phyloP scores from a whole-genome alignment of 768 basidiomycete species.

The Podaxis rugospora region DNA sequence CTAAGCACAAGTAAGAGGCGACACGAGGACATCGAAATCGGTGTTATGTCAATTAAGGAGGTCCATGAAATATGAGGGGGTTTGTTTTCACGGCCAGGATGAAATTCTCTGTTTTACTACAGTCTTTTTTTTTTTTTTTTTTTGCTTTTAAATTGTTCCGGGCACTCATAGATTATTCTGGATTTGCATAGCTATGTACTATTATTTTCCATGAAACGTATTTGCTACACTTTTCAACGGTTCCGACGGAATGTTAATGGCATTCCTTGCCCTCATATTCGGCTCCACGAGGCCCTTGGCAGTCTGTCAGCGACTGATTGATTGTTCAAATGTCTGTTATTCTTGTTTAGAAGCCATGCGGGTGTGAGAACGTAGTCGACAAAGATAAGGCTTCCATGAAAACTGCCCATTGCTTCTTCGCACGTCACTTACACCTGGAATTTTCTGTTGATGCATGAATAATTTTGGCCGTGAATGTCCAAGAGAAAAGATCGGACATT shows the following conservation, averaged over 20 bases:
- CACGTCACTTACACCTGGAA: not conserved
- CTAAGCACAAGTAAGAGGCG: not conserved
- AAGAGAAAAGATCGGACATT: too few species aligned
- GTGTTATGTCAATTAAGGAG: not conserved
- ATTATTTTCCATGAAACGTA: too few species aligned
- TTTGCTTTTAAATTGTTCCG: too few species aligned
- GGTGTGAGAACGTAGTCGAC: not conserved
- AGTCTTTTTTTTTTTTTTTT: too few species aligned
- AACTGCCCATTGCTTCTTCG: not conserved
- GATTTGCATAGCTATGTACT: not conserved
- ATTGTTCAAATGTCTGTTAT: not conserved
- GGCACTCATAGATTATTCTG: not conserved
- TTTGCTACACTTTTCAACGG: too few species aligned
- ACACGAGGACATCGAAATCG: conserved; percentile 1
- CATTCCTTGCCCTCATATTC: not conserved
- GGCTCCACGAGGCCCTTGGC: not conserved
- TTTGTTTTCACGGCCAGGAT: too few species aligned
- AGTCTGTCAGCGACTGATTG: not conserved
- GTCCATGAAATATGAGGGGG: not conserved
- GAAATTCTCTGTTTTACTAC: too few species aligned
- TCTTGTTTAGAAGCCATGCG: not conserved
- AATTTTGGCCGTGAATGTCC: too few species aligned
- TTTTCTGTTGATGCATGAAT: not conserved
- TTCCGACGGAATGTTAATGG: not conserved
- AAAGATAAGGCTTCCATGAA: not conserved